These are phyloP conservation scores for Microdochium paspali DNA, from an alignment of 2,329 filamentous ascomycete species.

Conservation along the genomic window DNA sequence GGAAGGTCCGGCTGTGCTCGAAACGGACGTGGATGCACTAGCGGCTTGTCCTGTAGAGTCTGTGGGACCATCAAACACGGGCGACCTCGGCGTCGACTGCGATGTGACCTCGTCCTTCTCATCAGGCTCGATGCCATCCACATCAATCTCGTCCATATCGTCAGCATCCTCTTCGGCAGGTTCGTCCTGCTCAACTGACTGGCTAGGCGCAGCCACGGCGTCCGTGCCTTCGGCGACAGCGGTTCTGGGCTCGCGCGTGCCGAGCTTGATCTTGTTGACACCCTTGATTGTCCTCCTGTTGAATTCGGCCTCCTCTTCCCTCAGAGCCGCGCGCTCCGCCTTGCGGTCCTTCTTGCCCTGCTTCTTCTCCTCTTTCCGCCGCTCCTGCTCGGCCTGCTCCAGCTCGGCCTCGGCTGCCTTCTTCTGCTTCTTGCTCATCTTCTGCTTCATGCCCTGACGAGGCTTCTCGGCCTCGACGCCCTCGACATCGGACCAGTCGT, in stretches of 20 bases:
- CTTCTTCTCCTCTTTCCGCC: slow-evolving; percentile 39
- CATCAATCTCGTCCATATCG: slow-evolving; percentile 34
- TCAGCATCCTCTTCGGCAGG: slow-evolving; percentile 11
- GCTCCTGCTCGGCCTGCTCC: slow-evolving; percentile 29
- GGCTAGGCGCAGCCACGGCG: slow-evolving; percentile 9
- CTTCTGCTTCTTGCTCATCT: slow-evolving; percentile 39
- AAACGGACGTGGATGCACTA: slow-evolving; percentile 58
- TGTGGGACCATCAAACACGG: slow-evolving; percentile 47
- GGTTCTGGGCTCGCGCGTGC: slow-evolving; percentile 17
- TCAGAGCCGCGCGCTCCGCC: slow-evolving; percentile 26
- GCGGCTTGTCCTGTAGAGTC: slow-evolving; percentile 33
- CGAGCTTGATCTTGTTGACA: slow-evolving; percentile 24
- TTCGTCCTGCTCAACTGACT: slow-evolving; percentile 18
- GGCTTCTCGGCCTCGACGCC: slow-evolving; percentile 53
- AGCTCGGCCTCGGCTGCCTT: slow-evolving; percentile 32
- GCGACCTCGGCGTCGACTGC: slow-evolving; percentile 46
- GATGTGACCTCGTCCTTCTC: slow-evolving; percentile 16
- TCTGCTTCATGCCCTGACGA: slow-evolving; percentile 51
- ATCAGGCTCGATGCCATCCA: slow-evolving; percentile 32
- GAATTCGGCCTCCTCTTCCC: slow-evolving; percentile 28
- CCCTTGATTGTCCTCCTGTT: slow-evolving; percentile 26
- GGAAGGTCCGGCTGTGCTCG: slow-evolving; percentile 51
- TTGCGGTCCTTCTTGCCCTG: slow-evolving; percentile 32
- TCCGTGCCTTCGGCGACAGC: slow-evolving; percentile 7
- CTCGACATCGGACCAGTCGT: slow-evolving; percentile 30